A percentile compares a stretch with the other conserved stretches of the same genome.
Conservation (phyloP, 257 asterid genomes). For the Coffea eugenioides region DNA sequence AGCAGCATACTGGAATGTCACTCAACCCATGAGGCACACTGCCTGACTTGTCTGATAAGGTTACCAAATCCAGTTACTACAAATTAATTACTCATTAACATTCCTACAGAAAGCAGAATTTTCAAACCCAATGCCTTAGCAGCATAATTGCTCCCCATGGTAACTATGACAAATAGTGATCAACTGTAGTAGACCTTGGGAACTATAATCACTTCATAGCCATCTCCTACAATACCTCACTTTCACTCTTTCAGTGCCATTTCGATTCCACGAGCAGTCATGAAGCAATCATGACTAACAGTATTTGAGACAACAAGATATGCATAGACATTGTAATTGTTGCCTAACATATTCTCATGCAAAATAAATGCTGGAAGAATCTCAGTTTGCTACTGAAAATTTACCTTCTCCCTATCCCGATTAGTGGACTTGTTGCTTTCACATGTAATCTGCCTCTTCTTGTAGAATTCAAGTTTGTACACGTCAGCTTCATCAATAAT, state of each 20-base stretch:
- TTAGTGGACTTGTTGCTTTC: slow-evolving; percentile 54
- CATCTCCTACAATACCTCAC: neutral
- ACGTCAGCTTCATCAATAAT: slow-evolving; percentile 67
- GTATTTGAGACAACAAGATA: neutral
- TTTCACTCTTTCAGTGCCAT: neutral
- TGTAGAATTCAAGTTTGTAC: slow-evolving; percentile 64
- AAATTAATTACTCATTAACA: neutral
- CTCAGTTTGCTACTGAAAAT: slow-evolving; percentile 7
- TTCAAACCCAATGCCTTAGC: neutral
- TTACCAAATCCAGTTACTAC: neutral
- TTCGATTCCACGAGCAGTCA: neutral
- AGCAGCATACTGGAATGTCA: neutral
- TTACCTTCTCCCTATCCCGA: slow-evolving; percentile 74
- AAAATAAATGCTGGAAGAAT: neutral
- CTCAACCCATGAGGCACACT: neutral
- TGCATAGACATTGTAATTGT: neutral
- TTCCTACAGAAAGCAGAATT: neutral
- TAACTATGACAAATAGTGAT: neutral
- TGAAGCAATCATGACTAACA: neutral
- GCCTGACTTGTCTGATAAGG: neutral
- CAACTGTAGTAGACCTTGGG: neutral
- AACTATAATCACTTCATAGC: neutral
- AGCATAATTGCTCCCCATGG: neutral
- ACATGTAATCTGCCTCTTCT: slow-evolving; percentile 48
- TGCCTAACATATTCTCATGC: neutral